Conservation (phyloP, 345 rosid genomes). For the Citrus unshiu region DNA sequence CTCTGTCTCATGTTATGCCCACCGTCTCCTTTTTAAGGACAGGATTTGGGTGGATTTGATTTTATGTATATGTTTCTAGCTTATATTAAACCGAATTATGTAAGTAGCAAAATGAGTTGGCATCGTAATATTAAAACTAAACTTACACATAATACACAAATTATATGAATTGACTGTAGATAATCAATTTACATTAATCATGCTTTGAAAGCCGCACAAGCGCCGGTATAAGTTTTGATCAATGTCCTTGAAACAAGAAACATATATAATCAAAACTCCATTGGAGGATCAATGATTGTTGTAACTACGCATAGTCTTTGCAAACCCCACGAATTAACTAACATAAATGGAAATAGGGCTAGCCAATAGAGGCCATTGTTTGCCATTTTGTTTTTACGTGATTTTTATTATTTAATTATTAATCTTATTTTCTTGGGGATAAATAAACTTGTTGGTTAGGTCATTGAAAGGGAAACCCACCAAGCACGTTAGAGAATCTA, state of each 20-base stretch:
- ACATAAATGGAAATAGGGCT: neutral
- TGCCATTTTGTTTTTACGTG: neutral
- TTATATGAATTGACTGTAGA: constrained; percentile 9
- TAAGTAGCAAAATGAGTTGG: constrained; percentile 23
- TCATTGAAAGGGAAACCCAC: constrained; percentile 59
- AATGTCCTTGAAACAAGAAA: constrained; percentile 17
- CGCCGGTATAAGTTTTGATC: neutral
- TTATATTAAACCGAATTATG: constrained; percentile 10
- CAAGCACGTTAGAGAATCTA: constrained; percentile 24
- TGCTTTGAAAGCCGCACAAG: constrained; percentile 14
- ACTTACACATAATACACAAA: neutral
- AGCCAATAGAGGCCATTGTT: neutral
- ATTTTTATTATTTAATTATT: neutral
- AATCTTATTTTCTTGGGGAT: neutral
- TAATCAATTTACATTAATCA: neutral
- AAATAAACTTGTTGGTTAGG: constrained; percentile 32
- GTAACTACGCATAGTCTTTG: neutral
- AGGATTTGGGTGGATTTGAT: constrained; percentile 10
- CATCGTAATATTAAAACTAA: constrained; percentile 10
- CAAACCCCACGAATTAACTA: neutral
- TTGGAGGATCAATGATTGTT: neutral
- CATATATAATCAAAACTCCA: constrained; percentile 21
- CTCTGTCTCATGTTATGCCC: neutral
- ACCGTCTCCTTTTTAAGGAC: constrained; percentile 39
- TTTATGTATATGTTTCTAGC: neutral